Conservation (phyloP, 208 protist genomes). For the Trypanosoma conorhini region DNA sequence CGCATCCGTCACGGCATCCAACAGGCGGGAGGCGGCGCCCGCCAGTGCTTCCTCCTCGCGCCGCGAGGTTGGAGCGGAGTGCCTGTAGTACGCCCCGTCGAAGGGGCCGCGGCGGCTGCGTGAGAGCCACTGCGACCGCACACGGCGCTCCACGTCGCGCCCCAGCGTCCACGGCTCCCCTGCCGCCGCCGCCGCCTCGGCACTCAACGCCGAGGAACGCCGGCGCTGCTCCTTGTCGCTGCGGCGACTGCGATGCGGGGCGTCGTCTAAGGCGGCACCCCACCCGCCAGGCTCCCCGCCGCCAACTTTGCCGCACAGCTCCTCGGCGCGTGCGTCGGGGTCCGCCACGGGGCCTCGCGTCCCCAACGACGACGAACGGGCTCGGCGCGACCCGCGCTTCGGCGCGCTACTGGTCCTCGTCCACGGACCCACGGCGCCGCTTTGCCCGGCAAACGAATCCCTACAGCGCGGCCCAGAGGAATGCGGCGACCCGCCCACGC, state of each 20-base stretch:
- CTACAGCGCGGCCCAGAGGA: not conserved
- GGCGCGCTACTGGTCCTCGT: not conserved
- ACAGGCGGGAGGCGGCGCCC: conserved; percentile 10
- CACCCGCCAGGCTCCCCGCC: no score
- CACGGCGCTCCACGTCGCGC: conserved; percentile 18
- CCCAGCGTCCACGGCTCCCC: not conserved
- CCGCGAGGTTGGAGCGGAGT: not conserved
- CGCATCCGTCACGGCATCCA: conserved; percentile 6
- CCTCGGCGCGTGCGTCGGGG: no score
- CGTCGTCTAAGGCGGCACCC: no score
- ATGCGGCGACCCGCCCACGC: not conserved
- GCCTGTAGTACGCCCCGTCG: not conserved
- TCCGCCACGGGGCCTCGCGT: no score
- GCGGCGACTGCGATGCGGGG: no score
- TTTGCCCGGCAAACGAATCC: not conserved
- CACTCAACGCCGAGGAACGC: no score
- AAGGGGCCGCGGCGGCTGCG: not conserved
- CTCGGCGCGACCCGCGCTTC: no score
- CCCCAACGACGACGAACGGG: no score
- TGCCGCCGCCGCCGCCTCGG: no score
- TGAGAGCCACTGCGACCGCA: conserved; percentile 11
- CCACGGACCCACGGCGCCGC: not conserved
- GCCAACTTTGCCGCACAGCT: no score
- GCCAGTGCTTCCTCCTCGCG: conserved; percentile 9
- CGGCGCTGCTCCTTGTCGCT: no score